Conservation (phyloP, 192 early-diverging fungal genomes). For the Rhizophlyctis rosea region DNA sequence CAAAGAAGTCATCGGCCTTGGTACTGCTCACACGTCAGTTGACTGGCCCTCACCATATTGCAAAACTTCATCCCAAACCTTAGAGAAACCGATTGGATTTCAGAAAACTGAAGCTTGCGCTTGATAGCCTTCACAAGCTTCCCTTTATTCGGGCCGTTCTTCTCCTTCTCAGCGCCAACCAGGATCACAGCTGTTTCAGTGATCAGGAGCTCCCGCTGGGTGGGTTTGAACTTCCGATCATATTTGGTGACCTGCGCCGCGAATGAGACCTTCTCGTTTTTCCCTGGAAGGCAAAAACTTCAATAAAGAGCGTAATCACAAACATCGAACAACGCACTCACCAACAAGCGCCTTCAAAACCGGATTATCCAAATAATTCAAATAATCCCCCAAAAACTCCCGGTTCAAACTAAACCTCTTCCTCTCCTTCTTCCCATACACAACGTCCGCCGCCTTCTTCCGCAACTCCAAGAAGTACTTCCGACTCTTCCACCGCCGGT, state of each 20-base stretch:
- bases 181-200: slow-evolving; percentile 48
- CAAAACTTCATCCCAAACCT: slow-evolving; percentile 25
- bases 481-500: slow-evolving; percentile 82
- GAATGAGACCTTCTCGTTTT: slow-evolving; percentile 54
- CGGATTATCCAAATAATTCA: slow-evolving; percentile 60
- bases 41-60: not conserved
- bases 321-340: slow-evolving; percentile 17
- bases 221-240: slow-evolving; percentile 58
- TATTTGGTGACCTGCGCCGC: slow-evolving; percentile 52
- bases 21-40: slow-evolving; percentile 18
- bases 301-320: not conserved
- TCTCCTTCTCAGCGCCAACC: slow-evolving; percentile 54
- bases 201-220: slow-evolving; percentile 45
- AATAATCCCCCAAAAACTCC: slow-evolving; percentile 89
- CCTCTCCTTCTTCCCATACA: slow-evolving; percentile 88
- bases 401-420: slow-evolving; percentile 85
- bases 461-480: slow-evolving; percentile 88
- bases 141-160: slow-evolving; percentile 58
- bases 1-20: slow-evolving; percentile 52
- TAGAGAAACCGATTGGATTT: slow-evolving; percentile 47
- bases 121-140: slow-evolving; percentile 59
- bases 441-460: slow-evolving; percentile 88
- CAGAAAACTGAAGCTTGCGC: slow-evolving; percentile 42
- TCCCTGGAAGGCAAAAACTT: slow-evolving; percentile 36
- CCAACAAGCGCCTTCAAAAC: slow-evolving; percentile 54